phyloP scores from a whole-genome alignment of 805 yeast genomes.

The Clavispora fructus region DNA sequence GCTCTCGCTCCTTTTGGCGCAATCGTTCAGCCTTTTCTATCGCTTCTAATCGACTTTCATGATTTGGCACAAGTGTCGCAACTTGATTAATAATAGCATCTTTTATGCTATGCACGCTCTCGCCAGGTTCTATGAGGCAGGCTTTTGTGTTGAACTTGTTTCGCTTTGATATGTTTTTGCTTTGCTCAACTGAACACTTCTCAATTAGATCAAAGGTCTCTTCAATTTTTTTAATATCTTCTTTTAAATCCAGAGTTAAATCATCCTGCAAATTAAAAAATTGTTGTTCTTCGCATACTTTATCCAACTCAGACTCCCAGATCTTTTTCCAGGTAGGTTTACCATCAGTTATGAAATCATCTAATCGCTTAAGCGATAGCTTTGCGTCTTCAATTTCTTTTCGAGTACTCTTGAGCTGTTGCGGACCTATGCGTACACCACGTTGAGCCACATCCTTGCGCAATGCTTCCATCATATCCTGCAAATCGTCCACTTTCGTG shows the following conservation, averaged over 20 bases:
- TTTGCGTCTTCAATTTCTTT: conserved; percentile 63
- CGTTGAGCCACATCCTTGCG: conserved; percentile 88
- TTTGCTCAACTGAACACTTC: conserved; percentile 74
- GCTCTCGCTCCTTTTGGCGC: conserved; percentile 63
- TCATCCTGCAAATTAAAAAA: conserved; percentile 88
- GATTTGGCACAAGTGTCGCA: conserved; percentile 73
- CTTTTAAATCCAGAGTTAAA: conserved; percentile 68
- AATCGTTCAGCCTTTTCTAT: conserved; percentile 80
- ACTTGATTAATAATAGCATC: conserved; percentile 83
- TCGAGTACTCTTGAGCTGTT: conserved; percentile 61
- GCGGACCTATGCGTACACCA: conserved; percentile 75
- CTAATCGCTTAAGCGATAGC: conserved; percentile 46
- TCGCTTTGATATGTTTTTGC: conserved; percentile 48
- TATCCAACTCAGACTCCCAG: conserved; percentile 88
- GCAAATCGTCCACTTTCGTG: conserved; percentile 82
- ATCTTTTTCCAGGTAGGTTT: conserved; percentile 82
- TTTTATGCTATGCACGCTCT: conserved; percentile 51
- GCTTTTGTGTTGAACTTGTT: conserved; percentile 35
- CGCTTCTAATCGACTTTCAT: conserved; percentile 80
- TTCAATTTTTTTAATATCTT: conserved; percentile 72
- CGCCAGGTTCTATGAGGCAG: conserved; percentile 59
- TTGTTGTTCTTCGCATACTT: conserved; percentile 91
- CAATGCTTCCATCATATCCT: conserved; percentile 84
- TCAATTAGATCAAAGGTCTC: conserved; percentile 82
- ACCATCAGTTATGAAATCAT: conserved; percentile 60